phyloP scores from a whole-genome alignment of 352 stramenopile genomes.

The Thalassiosira exigua region DNA sequence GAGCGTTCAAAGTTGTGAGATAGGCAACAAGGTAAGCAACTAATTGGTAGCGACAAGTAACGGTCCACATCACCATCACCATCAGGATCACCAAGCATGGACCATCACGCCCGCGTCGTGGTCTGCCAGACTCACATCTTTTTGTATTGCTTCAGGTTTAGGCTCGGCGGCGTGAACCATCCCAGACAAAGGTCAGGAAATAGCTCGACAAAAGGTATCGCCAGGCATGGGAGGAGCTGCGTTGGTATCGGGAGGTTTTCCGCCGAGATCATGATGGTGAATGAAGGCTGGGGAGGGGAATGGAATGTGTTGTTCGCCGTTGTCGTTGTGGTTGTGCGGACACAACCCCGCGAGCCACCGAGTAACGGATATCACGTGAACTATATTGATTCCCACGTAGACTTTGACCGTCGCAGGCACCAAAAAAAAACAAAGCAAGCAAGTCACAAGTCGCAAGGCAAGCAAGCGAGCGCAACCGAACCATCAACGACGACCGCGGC shows the following conservation, averaged over 20 bases:
- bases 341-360: neutral
- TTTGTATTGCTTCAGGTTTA: slow-evolving; percentile 51
- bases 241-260: slow-evolving; percentile 34
- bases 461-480: too few species aligned
- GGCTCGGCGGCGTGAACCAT: slow-evolving; percentile 51
- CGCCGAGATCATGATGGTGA: too few species aligned
- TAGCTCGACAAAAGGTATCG: slow-evolving; percentile 56
- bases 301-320: neutral
- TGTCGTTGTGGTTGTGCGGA: slow-evolving; percentile 18
- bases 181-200: slow-evolving; percentile 55
- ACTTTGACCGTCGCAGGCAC: neutral
- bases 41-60: too few species aligned
- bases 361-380: slow-evolving; percentile 11
- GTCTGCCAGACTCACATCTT: slow-evolving; percentile 21
- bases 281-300: too few species aligned
- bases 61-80: too few species aligned
- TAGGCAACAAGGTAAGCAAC: too few species aligned
- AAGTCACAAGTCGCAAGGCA: too few species aligned
- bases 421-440: neutral
- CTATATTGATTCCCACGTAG: slow-evolving; percentile 10
- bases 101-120: neutral
- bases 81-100: neutral
- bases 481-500: too few species aligned
- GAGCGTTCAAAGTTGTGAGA: slow-evolving; percentile 4
- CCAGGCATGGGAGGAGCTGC: slow-evolving; percentile 48